Base-by-base conservation (phyloP, 1,284 basidiomycete genomes). In the Heterobasidion parviporum region DNA sequence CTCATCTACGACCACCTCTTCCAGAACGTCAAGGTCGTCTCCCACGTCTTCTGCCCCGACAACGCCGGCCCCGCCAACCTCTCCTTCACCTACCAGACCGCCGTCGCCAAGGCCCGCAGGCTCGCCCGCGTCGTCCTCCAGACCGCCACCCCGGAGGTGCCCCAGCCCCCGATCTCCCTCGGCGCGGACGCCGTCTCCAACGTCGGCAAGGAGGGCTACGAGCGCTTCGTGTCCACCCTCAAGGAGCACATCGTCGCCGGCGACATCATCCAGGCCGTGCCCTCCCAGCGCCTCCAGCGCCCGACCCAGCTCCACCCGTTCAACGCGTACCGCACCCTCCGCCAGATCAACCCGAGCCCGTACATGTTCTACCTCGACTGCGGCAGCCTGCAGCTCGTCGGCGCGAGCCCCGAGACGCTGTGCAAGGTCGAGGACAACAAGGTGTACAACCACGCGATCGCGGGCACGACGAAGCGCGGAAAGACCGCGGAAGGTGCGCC, bases 331-430 rank as follows among this genome's bases (percentile, higher is more conserved):
- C 81, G 97, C 26, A 90, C 94, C 57, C 77, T 99, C 49, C 85
- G 97, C 52, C 88, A 95, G 64, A 82, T 98, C 59, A 99, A 99
- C 68, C 97, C 97, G 0, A 95, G 92, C 55, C 97, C 97, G 6
- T 99, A 99, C 74, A 99, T 98, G 96, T 99, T 97, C 73, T 99
- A 96, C 70, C 72, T 99, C 61, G 92, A 99, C 65, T 95, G 93
- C 64, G 92, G 92, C 8, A 92, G 92, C 57, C 70, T 94, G 9
- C 94, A 98, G 70, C 77, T 99, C 36, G 94, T 99, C 14, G 97
- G 97, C 9, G 97, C 97, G 1, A 96, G 92, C 63, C 97, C 97
- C 0, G 97, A 99, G 73, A 98, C 96, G 15, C 76, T 99, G 12
- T 99, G 97, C 75, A 98, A 96, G 71, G 94, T 99, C 32, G 87